These are phyloP conservation scores for Torulaspora globosa DNA, from an alignment of 1,139 yeast genomes.

Conservation along the genomic window DNA sequence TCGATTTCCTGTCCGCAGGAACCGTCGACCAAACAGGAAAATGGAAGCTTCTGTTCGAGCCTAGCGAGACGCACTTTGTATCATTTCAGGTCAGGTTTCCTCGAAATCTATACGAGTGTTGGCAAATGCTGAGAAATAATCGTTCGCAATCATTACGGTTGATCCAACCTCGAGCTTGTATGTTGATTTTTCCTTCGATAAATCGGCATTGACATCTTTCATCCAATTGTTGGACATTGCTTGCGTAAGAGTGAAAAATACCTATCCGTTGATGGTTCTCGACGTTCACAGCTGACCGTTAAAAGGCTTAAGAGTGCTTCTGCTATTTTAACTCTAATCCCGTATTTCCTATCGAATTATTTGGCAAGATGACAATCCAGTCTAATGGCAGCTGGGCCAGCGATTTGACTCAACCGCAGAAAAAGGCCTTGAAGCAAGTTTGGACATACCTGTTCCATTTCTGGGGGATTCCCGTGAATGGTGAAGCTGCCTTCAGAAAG, in stretches of 20 bases:
- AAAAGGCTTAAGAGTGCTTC: neutral
- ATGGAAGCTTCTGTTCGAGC: neutral
- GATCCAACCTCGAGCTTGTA: neutral
- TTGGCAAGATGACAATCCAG: neutral
- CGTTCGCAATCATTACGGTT: neutral
- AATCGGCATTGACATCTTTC: neutral
- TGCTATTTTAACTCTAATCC: neutral
- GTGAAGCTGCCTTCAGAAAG: slow-evolving; percentile 33
- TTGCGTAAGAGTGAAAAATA: neutral
- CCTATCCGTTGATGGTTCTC: neutral
- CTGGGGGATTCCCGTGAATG: slow-evolving; percentile 54
- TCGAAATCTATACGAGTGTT: neutral
- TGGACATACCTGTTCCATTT: slow-evolving; percentile 65
- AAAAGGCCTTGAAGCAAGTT: slow-evolving; percentile 62
- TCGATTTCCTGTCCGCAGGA: neutral
- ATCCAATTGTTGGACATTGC: neutral
- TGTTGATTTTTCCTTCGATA: neutral
- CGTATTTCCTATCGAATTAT: neutral
- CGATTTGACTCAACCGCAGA: slow-evolving; percentile 59
- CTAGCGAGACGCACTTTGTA: neutral
- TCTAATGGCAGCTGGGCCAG: slow-evolving; percentile 41
- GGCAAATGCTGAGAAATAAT: neutral
- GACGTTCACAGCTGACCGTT: neutral
- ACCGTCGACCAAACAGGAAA: slow-evolving; percentile 1
- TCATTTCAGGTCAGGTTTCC: neutral